Evolutionary conservation across 306 rosid species (phyloP), one percentile per base, ranked within the genome.

Genomic region (Inga laurina): DNA sequence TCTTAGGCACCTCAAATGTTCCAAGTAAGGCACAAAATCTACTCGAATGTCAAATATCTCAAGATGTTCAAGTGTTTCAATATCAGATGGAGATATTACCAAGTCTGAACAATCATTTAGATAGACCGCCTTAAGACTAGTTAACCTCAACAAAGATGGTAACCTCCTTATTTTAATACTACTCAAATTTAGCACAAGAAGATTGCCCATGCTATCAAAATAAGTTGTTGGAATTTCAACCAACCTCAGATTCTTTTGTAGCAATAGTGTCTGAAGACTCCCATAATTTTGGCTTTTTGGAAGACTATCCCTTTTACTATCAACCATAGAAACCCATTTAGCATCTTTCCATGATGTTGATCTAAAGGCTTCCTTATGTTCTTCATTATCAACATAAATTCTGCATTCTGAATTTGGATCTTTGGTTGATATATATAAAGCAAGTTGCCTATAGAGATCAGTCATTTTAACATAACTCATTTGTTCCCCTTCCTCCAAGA

Each of bases 31-130:
- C 13, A 74, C 32, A 22, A 45, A 62, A 4, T 61, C 7, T 1
- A 81, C 65, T 44, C 54, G 84, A 74, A 74, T 81, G 37, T 73
- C 79, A 19, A 81, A 71, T 27, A 81, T 49, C 51, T 72, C 48
- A 30, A 81, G 84, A 27, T 57, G 12, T 49, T 30, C 9, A 44
- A 81, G 84, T 34, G 46, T 5, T 59, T 44, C 8, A 8, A 41
- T 41, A 5, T 41, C 8, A 41, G 8, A 4, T 0, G 1, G 1
- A 41, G 7, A 5, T 41, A 41, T 41, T 0, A 0, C 0, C 44
- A 41, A 41, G 44, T 41, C 44, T 5, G 8, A 41, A 41, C 44
- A 41, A 41, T 7, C 44, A 41, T 41, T 41, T 41, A 41, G 8
- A 41, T 41, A 82, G 8, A 82, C 43, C 0, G 24, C 59, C n/a